Evolutionary conservation across 2,329 filamentous ascomycete genomes (phyloP).

Genomic region (Hypocreales sp.): DNA sequence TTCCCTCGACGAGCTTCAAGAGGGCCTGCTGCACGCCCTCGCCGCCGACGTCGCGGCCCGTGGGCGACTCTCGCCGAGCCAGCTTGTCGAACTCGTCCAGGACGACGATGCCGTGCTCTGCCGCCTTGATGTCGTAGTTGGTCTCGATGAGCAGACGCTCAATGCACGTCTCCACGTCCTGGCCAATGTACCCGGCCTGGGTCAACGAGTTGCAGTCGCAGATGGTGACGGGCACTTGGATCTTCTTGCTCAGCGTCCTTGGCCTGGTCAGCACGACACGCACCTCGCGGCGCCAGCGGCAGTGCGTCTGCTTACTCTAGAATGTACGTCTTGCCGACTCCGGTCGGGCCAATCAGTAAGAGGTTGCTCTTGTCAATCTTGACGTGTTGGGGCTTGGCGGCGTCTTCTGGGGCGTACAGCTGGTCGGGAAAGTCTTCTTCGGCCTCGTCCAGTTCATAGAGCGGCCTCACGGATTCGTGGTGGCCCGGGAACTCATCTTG

Average conservation of each 20-base stretch:
- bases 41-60: conserved; percentile 86
- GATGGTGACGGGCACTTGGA: conserved; percentile 93
- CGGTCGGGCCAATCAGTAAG: conserved; percentile 77
- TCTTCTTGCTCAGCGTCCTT: conserved; percentile 76
- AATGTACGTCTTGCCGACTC: conserved; percentile 94
- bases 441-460: conserved; percentile 18
- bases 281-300: too few relatives aligned
- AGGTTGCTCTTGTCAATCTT: conserved; percentile 95
- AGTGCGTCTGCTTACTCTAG: conserved; percentile 36
- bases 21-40: conserved; percentile 95
- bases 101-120: conserved; percentile 87
- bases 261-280: conserved; percentile 10
- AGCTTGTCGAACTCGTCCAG: conserved; percentile 98
- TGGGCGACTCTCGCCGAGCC: conserved; percentile 70
- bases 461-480: conserved; percentile 26
- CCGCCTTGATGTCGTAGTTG: conserved; percentile 71
- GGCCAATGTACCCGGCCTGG: conserved; percentile 92
- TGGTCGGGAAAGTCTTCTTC: conserved; percentile 20
- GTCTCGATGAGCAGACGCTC: conserved; percentile 79
- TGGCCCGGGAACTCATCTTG: conserved; percentile 42
- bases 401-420: conserved; percentile 34
- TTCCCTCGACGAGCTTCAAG: conserved; percentile 90
- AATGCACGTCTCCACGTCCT: conserved; percentile 93
- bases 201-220: conserved; percentile 94
- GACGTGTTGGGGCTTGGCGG: conserved; percentile 29